Conservation (phyloP, 768 basidiomycete species). For the Amanita muscaria region DNA sequence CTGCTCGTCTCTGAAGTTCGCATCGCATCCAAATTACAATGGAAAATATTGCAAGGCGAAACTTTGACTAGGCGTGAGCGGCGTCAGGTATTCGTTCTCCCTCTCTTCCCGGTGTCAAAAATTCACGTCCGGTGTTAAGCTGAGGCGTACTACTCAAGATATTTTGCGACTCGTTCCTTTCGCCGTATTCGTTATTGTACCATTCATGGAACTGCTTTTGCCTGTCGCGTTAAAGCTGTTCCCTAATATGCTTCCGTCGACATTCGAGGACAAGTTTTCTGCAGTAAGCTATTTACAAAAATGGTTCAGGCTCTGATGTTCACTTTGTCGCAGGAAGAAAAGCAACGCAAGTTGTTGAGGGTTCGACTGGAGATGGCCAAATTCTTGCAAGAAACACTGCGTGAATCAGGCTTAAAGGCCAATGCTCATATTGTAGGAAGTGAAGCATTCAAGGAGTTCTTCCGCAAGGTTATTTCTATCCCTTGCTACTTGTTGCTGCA, state of each 20-base stretch:
- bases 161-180: slow-evolving; percentile 90
- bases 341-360: slow-evolving; percentile 89
- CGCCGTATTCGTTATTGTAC: slow-evolving; percentile 88
- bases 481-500: neutral
- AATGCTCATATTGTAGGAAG: slow-evolving; percentile 89
- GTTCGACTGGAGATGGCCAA: slow-evolving; percentile 98
- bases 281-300: slow-evolving; percentile 40
- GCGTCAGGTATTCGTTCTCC: slow-evolving; percentile 56
- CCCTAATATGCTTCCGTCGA: slow-evolving; percentile 97
- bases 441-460: slow-evolving; percentile 98
- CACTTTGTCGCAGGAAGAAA: slow-evolving; percentile 71
- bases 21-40: slow-evolving; percentile 80
- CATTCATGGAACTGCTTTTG: slow-evolving; percentile 96
- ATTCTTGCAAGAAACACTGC: slow-evolving; percentile 94
- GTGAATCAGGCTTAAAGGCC: slow-evolving; percentile 88
- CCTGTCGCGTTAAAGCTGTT: slow-evolving; percentile 96
- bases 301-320: neutral
- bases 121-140: slow-evolving; percentile 31
- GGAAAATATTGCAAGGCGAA: slow-evolving; percentile 89
- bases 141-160: slow-evolving; percentile 91
- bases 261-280: slow-evolving; percentile 95
- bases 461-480: slow-evolving; percentile 74
- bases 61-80: slow-evolving; percentile 87
- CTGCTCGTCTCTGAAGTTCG: slow-evolving; percentile 90
- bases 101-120: slow-evolving; percentile 2